These are phyloP conservation scores for Neonectria ditissima DNA, from an alignment of 2,329 filamentous ascomycete species.

Conservation along the genomic window DNA sequence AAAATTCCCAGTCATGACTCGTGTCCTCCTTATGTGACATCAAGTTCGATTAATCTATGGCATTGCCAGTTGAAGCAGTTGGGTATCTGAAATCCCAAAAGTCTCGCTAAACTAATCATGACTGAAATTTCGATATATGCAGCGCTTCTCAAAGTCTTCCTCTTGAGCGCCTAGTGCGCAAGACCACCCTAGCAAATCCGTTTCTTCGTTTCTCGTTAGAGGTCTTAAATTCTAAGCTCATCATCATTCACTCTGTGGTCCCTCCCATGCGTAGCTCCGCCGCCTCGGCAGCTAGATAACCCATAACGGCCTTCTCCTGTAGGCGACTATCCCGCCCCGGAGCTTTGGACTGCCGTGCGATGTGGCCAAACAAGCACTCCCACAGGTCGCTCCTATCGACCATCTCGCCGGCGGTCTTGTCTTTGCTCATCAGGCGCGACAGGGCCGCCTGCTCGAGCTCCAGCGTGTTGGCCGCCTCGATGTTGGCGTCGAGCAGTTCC, in stretches of 20 bases:
- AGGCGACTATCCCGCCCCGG: slow-evolving; percentile 42
- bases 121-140: background rate
- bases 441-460: slow-evolving; percentile 82
- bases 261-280: slow-evolving; percentile 51
- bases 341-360: slow-evolving; percentile 48
- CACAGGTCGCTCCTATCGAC: slow-evolving; percentile 85
- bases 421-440: slow-evolving; percentile 76
- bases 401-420: slow-evolving; percentile 79
- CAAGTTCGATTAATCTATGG: background rate
- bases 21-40: too few species aligned
- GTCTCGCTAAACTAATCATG: background rate
- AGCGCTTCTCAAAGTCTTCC: background rate
- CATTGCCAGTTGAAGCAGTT: background rate
- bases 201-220: background rate
- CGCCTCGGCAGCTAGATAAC: slow-evolving; percentile 60
- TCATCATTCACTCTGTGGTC: slow-evolving; percentile 15
- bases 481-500: slow-evolving; percentile 67
- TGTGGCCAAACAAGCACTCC: slow-evolving; percentile 84
- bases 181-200: background rate
- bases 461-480: slow-evolving; percentile 87
- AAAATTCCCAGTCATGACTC: slow-evolving; percentile 9
- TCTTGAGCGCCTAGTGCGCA: background rate
- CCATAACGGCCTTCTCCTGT: slow-evolving; percentile 52
- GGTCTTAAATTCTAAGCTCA: background rate
- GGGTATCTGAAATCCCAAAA: background rate